phyloP scores from a whole-genome alignment of 768 basidiomycete genomes.

The Hygrophoropsis aurantiaca region DNA sequence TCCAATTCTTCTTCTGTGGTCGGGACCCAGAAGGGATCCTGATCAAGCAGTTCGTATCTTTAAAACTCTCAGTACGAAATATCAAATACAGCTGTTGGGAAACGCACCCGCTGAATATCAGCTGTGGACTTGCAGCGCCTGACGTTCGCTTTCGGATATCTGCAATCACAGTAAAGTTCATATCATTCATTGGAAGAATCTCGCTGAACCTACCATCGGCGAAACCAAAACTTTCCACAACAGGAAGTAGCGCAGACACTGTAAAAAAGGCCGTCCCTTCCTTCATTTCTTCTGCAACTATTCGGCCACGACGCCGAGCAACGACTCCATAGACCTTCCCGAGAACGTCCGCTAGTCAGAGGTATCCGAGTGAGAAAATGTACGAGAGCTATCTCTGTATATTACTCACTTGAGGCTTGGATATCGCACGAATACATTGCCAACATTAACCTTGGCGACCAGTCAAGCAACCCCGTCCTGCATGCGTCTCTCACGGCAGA shows the following conservation, averaged over 20 bases:
- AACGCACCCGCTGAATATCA: constrained; percentile 91
- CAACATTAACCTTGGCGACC: constrained; percentile 95
- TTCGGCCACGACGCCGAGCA: constrained; percentile 84
- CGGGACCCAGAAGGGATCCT: constrained; percentile 97
- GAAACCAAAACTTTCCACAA: constrained; percentile 97
- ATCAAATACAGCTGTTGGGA: background rate
- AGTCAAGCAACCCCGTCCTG: constrained; percentile 86
- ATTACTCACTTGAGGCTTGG: constrained; percentile 85
- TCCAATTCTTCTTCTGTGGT: constrained; percentile 96
- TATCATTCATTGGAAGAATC: constrained; percentile 3
- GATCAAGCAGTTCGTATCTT: constrained; percentile 90
- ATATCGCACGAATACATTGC: constrained; percentile 99
- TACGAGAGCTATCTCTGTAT: constrained; percentile 12
- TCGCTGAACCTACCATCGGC: constrained; percentile 71
- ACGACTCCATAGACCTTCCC: constrained; percentile 98
- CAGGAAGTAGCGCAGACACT: constrained; percentile 86
- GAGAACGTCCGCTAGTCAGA: constrained; percentile 79
- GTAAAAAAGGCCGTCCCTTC: constrained; percentile 96
- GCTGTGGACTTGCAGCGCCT: constrained; percentile 94
- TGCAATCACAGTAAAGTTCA: constrained; percentile 30
- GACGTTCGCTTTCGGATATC: constrained; percentile 96
- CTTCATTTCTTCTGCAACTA: constrained; percentile 98
- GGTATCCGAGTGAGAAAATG: constrained; percentile 9
- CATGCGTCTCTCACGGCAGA: constrained; percentile 89
- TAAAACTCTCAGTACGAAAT: constrained; percentile 14